phyloP scores from a whole-genome alignment of 2,329 filamentous ascomycete species.

The Neofusicoccum ribis region DNA sequence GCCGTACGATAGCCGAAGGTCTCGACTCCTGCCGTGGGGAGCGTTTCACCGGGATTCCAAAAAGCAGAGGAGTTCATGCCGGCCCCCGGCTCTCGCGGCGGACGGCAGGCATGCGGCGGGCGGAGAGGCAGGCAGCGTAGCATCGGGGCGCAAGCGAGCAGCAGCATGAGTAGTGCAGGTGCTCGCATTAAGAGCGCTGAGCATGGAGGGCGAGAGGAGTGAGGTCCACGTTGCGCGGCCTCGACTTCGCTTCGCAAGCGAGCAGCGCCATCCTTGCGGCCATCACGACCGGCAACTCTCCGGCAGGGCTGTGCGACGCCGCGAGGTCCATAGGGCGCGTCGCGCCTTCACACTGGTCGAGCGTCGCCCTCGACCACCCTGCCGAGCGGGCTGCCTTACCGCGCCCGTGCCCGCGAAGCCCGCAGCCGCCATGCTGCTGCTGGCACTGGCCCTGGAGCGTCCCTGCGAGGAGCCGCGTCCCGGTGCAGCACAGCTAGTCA shows the following conservation, averaged over 20 bases:
- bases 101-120: not conserved
- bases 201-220: not conserved
- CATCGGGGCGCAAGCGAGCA: conserved; percentile 5
- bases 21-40: not conserved
- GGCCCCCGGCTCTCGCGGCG: not conserved
- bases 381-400: not conserved
- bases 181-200: not conserved
- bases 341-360: not conserved
- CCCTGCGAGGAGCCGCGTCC: too few species aligned
- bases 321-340: not conserved
- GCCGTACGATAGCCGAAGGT: not conserved
- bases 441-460: not conserved
- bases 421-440: too few species aligned
- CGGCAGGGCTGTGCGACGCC: not conserved
- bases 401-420: too few species aligned
- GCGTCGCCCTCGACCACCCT: not conserved
- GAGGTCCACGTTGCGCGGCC: not conserved
- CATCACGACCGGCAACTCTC: not conserved
- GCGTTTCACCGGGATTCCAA: not conserved
- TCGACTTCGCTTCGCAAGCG: conserved; percentile 1
- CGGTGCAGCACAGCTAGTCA: not conserved
- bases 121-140: not conserved
- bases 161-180: not conserved
- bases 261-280: not conserved
- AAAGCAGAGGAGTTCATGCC: not conserved